phyloP scores from a whole-genome alignment of 1,284 basidiomycete genomes.

The Amylostereum chailletii region DNA sequence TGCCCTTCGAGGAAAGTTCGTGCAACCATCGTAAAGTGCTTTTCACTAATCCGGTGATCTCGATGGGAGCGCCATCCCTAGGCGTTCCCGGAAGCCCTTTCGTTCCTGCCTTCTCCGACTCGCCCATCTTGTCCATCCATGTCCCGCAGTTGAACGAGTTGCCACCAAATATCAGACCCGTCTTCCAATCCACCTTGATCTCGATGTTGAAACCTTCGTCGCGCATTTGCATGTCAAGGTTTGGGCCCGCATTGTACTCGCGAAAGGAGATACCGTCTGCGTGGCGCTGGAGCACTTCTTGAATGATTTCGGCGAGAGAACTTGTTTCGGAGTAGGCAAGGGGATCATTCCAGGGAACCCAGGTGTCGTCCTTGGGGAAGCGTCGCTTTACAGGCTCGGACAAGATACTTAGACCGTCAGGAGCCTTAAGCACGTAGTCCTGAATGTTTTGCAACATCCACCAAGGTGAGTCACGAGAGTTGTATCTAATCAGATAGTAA shows the following conservation, averaged over 20 bases:
- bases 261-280: constrained; percentile 90
- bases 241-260: constrained; percentile 93
- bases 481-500: constrained; percentile 48
- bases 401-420: constrained; percentile 78
- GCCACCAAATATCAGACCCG: constrained; percentile 86
- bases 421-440: constrained; percentile 82
- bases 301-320: constrained; percentile 87
- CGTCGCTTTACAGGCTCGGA: constrained; percentile 80
- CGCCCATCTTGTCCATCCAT: constrained; percentile 99
- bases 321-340: constrained; percentile 75
- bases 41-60: constrained; percentile 91
- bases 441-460: constrained; percentile 99
- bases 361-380: constrained; percentile 90
- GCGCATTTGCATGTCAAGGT: constrained; percentile 93
- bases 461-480: constrained; percentile 91
- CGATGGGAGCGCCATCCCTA: constrained; percentile 90
- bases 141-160: constrained; percentile 82
- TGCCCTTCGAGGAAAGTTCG: constrained; percentile 52
- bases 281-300: constrained; percentile 94
- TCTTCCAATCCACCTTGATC: constrained; percentile 90
- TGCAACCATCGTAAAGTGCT: constrained; percentile 89
- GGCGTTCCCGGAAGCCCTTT: constrained; percentile 94
- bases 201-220: constrained; percentile 92
- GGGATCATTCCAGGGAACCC: constrained; percentile 88
- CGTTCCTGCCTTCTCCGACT: constrained; percentile 83